A percentile compares a stretch with the other conserved stretches of the same genome.
Conservation (phyloP, 352 stramenopile genomes). For the Aphanomyces cochlioides region DNA sequence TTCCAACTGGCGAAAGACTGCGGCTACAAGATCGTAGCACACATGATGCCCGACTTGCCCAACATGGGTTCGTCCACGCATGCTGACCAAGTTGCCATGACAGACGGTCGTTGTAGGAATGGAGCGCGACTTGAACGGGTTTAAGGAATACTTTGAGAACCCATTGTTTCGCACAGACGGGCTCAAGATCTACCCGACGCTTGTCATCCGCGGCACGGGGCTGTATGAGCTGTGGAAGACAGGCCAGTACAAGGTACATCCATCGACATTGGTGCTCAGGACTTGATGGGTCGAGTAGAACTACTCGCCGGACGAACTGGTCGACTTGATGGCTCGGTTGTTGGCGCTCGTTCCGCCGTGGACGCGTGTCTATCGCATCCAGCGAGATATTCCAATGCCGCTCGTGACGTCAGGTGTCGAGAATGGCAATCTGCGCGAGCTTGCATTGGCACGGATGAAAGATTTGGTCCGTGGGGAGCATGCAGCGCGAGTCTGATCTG, state of each 20-base stretch:
- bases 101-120: constrained; percentile 40
- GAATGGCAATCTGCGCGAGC: constrained; percentile 93
- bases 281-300: constrained; percentile 33
- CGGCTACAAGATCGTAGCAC: constrained; percentile 97
- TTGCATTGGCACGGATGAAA: constrained; percentile 89
- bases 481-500: no score
- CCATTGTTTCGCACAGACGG: constrained; percentile 92
- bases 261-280: neutral
- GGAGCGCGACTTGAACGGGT: constrained; percentile 93
- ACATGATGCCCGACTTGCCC: constrained; percentile 98
- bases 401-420: constrained; percentile 95
- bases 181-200: constrained; percentile 95
- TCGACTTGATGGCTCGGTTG: constrained; percentile 91
- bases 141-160: constrained; percentile 97
- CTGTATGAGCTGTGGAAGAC: constrained; percentile 98
- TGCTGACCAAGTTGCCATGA: neutral
- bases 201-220: constrained; percentile 95
- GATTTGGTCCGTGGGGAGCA: constrained; percentile 57
- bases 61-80: constrained; percentile 78
- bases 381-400: constrained; percentile 98
- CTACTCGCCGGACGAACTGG: constrained; percentile 72
- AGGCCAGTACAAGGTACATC: constrained; percentile 77
- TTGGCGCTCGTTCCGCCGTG: constrained; percentile 94
- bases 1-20: constrained; percentile 90
- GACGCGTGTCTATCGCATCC: constrained; percentile 95